A percentile compares a stretch with the other conserved stretches of the same genome.
Evolutionary conservation across 148 eudicot species (phyloP).

Genomic region (Chenopodium berlandieri): DNA sequence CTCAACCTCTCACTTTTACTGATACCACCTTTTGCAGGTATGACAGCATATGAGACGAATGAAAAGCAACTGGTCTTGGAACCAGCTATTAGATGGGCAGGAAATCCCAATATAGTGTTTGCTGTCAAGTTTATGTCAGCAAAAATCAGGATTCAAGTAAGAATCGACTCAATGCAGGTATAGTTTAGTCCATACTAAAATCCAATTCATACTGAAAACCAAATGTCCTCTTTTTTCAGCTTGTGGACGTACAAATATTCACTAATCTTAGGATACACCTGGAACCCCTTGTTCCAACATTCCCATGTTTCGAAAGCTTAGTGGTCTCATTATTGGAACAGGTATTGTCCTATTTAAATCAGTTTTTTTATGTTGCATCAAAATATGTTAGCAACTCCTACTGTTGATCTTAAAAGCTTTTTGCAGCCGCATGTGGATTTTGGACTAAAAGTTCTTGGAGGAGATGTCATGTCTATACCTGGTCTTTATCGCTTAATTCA

Average conservation of each 20-base stretch:
- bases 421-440: constrained; percentile 85
- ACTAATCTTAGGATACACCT: constrained; percentile 63
- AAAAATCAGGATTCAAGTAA: constrained; percentile 68
- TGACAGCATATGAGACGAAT: constrained; percentile 74
- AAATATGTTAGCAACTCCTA: not conserved
- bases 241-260: constrained; percentile 81
- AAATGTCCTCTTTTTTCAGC: constrained; percentile 42
- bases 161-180: not conserved
- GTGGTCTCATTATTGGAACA: constrained; percentile 72
- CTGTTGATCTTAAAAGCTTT: constrained; percentile 12
- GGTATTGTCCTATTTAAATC: constrained; percentile 31
- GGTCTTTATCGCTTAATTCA: constrained; percentile 85
- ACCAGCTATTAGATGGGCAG: constrained; percentile 88
- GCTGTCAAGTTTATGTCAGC: constrained; percentile 49
- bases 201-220: constrained; percentile 18
- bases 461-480: constrained; percentile 90
- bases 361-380: not conserved
- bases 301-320: constrained; percentile 78
- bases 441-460: constrained; percentile 78
- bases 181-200: constrained; percentile 3
- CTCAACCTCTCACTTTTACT: not conserved
- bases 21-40: constrained; percentile 41
- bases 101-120: constrained; percentile 71
- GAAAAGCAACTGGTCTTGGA: constrained; percentile 83
- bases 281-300: constrained; percentile 79